Base-by-base conservation (phyloP, 2,329 filamentous ascomycete genomes). In the Colletotrichum gigasporum region DNA sequence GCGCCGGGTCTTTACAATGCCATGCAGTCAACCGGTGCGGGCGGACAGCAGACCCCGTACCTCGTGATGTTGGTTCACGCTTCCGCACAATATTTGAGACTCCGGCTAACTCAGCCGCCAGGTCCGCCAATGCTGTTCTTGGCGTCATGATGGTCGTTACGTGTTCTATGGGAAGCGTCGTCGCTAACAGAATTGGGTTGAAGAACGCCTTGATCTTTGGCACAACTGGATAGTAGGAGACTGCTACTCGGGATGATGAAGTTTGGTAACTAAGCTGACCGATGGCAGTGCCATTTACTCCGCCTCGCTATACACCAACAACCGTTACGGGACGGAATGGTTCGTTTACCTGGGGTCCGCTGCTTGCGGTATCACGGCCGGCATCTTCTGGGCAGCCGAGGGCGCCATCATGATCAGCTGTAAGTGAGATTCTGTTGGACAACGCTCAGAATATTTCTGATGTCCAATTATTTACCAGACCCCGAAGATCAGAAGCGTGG, bases 221-320 rank as follows among this genome's bases (percentile, higher is more conserved):
- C 5, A 60, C 57, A 11, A 60, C 57, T 3, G 57, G 57, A 53
- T 54, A 60, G 57, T 60, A 9, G 37, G 57, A 28, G 0, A 42
- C 10, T 5, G 9, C 16, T 5, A 14, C 0, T n/a, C n/a, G n/a
- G n/a, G n/a, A n/a, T n/a, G n/a, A n/a, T n/a, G n/a, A n/a, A n/a
- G n/a, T n/a, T 39, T 16, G 16, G 16, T 16, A 16, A 39, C 16
- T 3, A 11, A 11, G 3, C 10, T 24, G 7, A 14, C 24, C 2
- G 5, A 2, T 4, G 8, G 4, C 10, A 48, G 53, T 10, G 53
- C 53, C 3, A 47, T 79, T 3, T 79, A 77, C 57, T 74, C 74
- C 1, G 76, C 76, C 0, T 75, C 73, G 0, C 59, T 79, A n/a
- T 78, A 79, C 63, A 67, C 71, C 3, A 78, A 78, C 60, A 79